phyloP scores from a whole-genome alignment of 2,329 filamentous ascomycete species.

The Colletotrichum filicis region DNA sequence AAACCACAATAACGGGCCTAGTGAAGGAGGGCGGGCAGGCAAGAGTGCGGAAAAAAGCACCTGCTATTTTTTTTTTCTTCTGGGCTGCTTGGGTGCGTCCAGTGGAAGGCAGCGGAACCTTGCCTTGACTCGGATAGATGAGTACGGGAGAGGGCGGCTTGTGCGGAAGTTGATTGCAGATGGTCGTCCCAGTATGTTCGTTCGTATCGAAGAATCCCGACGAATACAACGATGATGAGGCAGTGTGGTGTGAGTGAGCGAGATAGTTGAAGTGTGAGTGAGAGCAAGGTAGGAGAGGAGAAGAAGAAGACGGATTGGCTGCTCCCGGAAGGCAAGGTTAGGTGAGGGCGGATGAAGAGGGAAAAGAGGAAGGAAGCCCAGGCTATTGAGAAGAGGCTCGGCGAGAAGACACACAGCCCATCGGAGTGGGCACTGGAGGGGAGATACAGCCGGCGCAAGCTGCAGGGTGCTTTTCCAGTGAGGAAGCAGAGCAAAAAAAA shows the following conservation, averaged over 20 bases:
- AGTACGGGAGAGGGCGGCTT: background rate
- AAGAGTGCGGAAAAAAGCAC: constrained; percentile 8
- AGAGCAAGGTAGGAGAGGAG: background rate
- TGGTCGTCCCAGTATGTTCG: background rate
- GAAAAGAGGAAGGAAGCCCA: constrained; percentile 16
- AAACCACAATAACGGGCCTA: constrained; percentile 34
- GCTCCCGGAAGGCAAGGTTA: constrained; percentile 3
- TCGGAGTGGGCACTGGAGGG: constrained; percentile 22
- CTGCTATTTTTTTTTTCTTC: constrained; percentile 26
- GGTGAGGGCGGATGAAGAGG: constrained; percentile 17
- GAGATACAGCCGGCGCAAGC: constrained; percentile 14
- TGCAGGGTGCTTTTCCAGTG: constrained; percentile 6
- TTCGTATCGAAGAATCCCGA: constrained; percentile 12
- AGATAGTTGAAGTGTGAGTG: background rate
- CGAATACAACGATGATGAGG: constrained; percentile 17
- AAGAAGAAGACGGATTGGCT: background rate
- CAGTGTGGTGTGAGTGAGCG: background rate
- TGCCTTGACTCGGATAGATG: constrained; percentile 10
- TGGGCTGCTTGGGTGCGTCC: constrained; percentile 19
- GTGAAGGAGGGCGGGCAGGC: constrained; percentile 20
- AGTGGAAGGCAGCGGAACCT: constrained; percentile 16
- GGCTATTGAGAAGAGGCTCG: constrained; percentile 23
- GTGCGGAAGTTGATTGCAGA: background rate
- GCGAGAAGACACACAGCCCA: constrained; percentile 31
- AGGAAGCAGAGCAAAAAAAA: constrained; percentile 9